Percentiles rank a stretch among this genome's conserved stretches.
These are phyloP conservation scores for Flaveria brownii DNA, from an alignment of 129 eudicot species.

Conservation along the genomic window DNA sequence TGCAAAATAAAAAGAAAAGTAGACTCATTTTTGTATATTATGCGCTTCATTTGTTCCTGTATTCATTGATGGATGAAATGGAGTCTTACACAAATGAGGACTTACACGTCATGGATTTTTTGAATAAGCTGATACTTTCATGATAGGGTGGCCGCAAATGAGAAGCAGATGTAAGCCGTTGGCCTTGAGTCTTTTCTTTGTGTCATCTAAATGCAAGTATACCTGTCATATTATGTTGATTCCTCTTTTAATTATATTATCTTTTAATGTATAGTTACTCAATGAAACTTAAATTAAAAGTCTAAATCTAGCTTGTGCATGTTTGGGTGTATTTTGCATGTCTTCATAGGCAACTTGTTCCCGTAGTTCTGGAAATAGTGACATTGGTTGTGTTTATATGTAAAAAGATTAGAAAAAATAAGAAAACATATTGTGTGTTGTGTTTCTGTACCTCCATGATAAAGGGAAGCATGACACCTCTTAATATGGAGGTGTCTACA, in stretches of 20 bases:
- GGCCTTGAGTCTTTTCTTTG: neutral
- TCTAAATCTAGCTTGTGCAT: conserved; percentile 9
- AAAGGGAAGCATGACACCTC: too few species aligned
- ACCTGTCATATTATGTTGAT: neutral
- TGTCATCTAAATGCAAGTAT: conserved; percentile 12
- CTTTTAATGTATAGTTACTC: neutral
- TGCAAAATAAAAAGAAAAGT: neutral
- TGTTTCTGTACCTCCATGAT: too few species aligned
- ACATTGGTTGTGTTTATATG: neutral
- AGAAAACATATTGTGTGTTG: too few species aligned
- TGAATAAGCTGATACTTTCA: conserved; percentile 20
- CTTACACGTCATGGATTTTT: neutral
- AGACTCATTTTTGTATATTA: neutral
- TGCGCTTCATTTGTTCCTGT: conserved; percentile 9
- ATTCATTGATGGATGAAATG: neutral
- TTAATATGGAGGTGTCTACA: too few species aligned
- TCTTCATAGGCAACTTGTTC: neutral
- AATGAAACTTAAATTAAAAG: conserved; percentile 1
- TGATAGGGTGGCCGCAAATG: conserved; percentile 25
- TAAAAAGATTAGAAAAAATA: too few species aligned
- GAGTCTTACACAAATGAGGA: too few species aligned
- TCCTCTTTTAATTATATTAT: neutral
- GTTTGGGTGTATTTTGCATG: neutral
- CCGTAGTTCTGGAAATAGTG: neutral
- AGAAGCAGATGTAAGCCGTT: conserved; percentile 34